Evolutionary conservation across 345 rosid genomes (phyloP), one percentile per base, ranked within the genome.

Genomic region (Laguncularia racemosa): DNA sequence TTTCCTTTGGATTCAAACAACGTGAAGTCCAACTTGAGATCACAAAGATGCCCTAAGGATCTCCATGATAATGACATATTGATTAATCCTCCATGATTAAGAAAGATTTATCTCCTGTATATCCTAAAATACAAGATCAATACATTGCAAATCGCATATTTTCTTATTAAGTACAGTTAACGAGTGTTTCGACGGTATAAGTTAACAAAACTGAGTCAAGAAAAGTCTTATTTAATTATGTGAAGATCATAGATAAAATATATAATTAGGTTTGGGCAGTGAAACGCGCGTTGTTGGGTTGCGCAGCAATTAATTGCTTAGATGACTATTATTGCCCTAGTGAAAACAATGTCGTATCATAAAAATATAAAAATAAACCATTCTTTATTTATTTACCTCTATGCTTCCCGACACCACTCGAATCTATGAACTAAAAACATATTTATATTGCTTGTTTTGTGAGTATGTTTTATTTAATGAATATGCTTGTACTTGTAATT

Each of bases 321-420:
- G 40, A 33, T 33, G 40, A 33, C 40, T 33, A 33, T n/a, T n/a
- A 6, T 33, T 33, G 40, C 40, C 40, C 40, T 7, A 33, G 40
- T 33, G 40, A 33, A 6, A 33, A 33, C 40, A 33, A 33, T 5
- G 40, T 9, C 9, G 7, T 33, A 9, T 33, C 40, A 33, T 33
- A 33, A 7, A n/a, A 4, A 33, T 33, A 33, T 4, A 33, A 33
- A 33, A 33, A 33, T 33, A 4, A 33, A 10, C 40, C 11, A 54
- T 28, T 54, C 33, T 54, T 15, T 12, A 28, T 54, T 16, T n/a
- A 54, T 54, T 11, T 18, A 20, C 10, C 20, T 54, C 67, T 56
- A 38, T 49, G 52, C 38, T 48, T 63, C 38, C 48, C 53, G 67
- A 55, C 66, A 48, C 53, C 54, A 55, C 48, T 63, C 26, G 67